Percentiles rank a stretch among this genome's conserved stretches.
Evolutionary conservation across 1,284 basidiomycete genomes (phyloP).

Genomic region (Trametes pubescens): DNA sequence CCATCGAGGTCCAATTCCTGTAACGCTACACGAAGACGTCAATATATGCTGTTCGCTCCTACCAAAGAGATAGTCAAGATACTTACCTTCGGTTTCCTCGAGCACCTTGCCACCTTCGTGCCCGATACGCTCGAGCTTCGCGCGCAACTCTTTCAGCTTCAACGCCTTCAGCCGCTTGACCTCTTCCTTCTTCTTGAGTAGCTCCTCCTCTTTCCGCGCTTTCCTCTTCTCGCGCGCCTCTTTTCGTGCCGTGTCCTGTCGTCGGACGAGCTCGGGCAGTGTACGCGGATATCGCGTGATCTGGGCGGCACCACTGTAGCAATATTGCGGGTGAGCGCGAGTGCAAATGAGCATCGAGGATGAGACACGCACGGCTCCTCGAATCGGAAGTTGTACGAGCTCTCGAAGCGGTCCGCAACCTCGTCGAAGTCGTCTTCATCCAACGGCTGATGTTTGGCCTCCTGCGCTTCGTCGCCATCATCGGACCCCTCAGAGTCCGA

Average conservation of each 20-base stretch:
- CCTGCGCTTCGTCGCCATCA: constrained; percentile 42
- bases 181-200: constrained; percentile 80
- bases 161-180: constrained; percentile 81
- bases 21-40: constrained; percentile 50
- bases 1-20: constrained; percentile 76
- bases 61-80: background rate
- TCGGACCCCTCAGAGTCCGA: constrained; percentile 31
- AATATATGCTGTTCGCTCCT: background rate
- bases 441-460: constrained; percentile 50
- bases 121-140: constrained; percentile 77
- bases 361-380: constrained; percentile 82
- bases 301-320: constrained; percentile 68
- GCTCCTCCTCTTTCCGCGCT: constrained; percentile 82
- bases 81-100: constrained; percentile 55
- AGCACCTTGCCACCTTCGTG: constrained; percentile 65
- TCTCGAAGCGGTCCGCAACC: constrained; percentile 76
- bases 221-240: constrained; percentile 81
- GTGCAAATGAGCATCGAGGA: constrained; percentile 1
- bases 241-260: constrained; percentile 83
- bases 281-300: constrained; percentile 85
- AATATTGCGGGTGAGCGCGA: background rate
- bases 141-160: constrained; percentile 85
- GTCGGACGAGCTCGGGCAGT: constrained; percentile 74
- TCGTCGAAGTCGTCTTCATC: constrained; percentile 76
- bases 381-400: constrained; percentile 93